Conservation (phyloP, 805 yeast genomes). For the Metschnikowia cubensis region DNA sequence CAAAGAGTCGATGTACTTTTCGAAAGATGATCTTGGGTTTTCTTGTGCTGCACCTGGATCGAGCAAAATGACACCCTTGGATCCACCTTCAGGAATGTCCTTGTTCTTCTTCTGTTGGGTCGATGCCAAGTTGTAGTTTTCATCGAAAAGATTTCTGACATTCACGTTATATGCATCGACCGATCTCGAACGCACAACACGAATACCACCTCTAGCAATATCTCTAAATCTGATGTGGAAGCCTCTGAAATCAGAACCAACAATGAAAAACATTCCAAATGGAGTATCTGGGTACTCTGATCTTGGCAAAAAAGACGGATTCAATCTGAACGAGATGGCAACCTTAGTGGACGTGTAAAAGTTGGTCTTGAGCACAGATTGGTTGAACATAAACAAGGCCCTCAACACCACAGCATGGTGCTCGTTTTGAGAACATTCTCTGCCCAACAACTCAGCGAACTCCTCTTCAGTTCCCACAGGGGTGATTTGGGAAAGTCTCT, state of each 20-base stretch:
- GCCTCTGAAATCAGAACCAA: conserved; percentile 95
- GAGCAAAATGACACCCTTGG: conserved; percentile 91
- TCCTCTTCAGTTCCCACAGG: conserved; percentile 74
- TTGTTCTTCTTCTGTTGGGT: conserved; percentile 97
- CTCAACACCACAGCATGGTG: conserved; percentile 72
- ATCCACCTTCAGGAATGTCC: conserved; percentile 99
- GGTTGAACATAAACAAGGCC: conserved; percentile 80
- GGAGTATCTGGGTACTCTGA: conserved; percentile 91
- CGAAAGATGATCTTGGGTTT: conserved; percentile 78
- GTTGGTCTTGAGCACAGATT: conserved; percentile 85
- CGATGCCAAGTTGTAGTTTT: conserved; percentile 90
- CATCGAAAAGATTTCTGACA: conserved; percentile 87
- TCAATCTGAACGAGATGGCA: conserved; percentile 87
- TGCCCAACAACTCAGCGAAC: conserved; percentile 61
- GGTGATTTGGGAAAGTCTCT: conserved; percentile 73
- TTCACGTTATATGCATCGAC: conserved; percentile 81
- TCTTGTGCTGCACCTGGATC: conserved; percentile 75
- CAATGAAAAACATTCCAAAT: conserved; percentile 91
- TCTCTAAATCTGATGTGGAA: conserved; percentile 97
- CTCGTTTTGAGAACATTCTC: conserved; percentile 76
- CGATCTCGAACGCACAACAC: conserved; percentile 86
- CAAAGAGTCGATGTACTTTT: conserved; percentile 87
- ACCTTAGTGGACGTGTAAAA: conserved; percentile 92
- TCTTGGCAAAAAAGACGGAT: conserved; percentile 79
- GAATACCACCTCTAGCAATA: conserved; percentile 96